Conservation (phyloP, 306 rosid genomes). For the Cucumis hystrix region DNA sequence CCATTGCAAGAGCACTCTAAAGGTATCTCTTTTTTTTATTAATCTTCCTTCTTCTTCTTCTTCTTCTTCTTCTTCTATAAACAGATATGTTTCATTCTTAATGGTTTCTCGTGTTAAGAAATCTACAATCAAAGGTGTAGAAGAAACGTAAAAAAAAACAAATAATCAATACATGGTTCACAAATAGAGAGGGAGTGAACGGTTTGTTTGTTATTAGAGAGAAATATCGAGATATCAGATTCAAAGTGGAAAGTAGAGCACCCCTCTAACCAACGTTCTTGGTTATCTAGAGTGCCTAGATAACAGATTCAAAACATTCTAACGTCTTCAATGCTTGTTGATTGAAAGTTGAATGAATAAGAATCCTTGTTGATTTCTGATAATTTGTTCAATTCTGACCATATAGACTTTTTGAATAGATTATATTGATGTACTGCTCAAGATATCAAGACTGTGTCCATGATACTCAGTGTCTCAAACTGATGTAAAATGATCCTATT, state of each 20-base stretch:
- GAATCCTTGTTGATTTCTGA: neutral
- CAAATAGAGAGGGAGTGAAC: too few species aligned
- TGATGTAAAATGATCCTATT: neutral
- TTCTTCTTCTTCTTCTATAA: neutral
- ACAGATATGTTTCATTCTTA: neutral
- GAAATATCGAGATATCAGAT: too few species aligned
- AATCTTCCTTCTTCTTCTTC: constrained; percentile 4
- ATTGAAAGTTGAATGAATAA: neutral
- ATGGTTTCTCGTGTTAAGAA: neutral
- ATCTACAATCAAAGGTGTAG: too few species aligned
- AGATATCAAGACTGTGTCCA: neutral
- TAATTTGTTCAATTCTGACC: neutral
- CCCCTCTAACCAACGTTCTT: too few species aligned
- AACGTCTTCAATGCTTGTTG: neutral
- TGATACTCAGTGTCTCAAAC: neutral
- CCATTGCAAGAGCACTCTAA: constrained; percentile 95
- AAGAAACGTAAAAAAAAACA: too few species aligned
- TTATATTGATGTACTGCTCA: neutral
- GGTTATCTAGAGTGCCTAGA: too few species aligned
- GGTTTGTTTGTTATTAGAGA: too few species aligned
- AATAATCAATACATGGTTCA: too few species aligned
- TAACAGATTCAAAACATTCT: too few species aligned
- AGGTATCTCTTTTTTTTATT: constrained; percentile 23
- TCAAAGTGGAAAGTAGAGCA: too few species aligned
- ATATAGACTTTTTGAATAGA: neutral